These are phyloP conservation scores for Entamoeba histolytica DNA, from an alignment of 208 protist species.

Conservation along the genomic window DNA sequence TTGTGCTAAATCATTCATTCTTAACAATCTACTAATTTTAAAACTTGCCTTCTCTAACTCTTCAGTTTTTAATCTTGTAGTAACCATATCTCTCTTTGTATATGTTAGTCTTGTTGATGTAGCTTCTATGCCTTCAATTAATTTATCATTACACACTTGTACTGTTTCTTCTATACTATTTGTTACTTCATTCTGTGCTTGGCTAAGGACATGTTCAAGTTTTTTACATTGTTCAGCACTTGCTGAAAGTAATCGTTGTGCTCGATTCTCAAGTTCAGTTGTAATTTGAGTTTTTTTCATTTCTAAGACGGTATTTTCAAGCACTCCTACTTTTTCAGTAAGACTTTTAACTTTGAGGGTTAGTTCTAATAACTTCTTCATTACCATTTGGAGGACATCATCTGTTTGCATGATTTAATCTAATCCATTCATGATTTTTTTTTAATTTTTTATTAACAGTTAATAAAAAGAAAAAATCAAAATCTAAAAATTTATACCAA, in stretches of 20 bases:
- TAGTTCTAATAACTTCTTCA: too few relatives aligned
- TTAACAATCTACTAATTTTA: not conserved
- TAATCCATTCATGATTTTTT: too few relatives aligned
- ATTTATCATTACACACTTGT: not conserved
- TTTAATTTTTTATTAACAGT: too few relatives aligned
- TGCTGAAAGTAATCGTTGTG: not conserved
- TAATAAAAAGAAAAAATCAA: too few relatives aligned
- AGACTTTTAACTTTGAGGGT: too few relatives aligned
- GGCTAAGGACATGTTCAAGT: not conserved
- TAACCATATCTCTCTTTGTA: not conserved
- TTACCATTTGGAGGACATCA: too few relatives aligned
- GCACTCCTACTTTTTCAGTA: too few relatives aligned
- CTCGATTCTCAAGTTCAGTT: not conserved
- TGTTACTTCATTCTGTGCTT: not conserved
- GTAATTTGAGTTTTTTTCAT: not conserved
- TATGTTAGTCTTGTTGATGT: not conserved
- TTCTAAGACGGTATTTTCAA: too few relatives aligned
- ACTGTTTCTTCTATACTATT: not conserved
- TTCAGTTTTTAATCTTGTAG: not conserved
- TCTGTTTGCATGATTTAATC: too few relatives aligned
- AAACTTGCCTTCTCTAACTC: not conserved
- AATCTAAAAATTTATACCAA: not conserved
- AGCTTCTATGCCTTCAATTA: not conserved
- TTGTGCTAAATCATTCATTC: not conserved
- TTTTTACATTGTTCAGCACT: not conserved